These are phyloP conservation scores for Phytopythium sindhum DNA, from an alignment of 352 stramenopile species.

Conservation along the genomic window DNA sequence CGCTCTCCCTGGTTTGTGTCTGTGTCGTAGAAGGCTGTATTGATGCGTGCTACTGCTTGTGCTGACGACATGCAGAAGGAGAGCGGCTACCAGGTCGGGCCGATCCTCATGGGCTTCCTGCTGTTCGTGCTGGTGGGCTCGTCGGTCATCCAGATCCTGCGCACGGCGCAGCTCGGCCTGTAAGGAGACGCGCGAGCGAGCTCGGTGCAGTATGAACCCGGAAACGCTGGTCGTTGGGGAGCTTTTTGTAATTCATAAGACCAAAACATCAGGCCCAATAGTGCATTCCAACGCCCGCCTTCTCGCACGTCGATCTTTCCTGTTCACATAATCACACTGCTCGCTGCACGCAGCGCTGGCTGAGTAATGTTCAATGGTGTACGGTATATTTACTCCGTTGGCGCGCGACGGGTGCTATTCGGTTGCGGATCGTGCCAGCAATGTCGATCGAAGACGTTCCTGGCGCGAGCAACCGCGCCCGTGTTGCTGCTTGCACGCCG, in stretches of 20 bases:
- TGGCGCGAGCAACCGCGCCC: not conserved
- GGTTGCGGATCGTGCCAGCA: not conserved
- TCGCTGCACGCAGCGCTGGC: not conserved
- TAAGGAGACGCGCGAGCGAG: slow-evolving; percentile 26
- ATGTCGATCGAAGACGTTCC: not conserved
- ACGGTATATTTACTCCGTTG: not conserved
- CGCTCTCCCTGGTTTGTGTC: not conserved
- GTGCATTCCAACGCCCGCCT: not conserved
- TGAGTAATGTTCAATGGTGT: not conserved
- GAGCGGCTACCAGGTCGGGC: slow-evolving; percentile 69
- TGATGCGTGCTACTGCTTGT: not conserved
- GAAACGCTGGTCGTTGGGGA: not conserved
- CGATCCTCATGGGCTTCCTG: slow-evolving; percentile 82
- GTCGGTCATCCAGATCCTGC: slow-evolving; percentile 84
- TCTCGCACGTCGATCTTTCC: no score
- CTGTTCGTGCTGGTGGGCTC: slow-evolving; percentile 86
- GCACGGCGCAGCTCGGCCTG: slow-evolving; percentile 67
- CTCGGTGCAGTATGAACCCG: not conserved
- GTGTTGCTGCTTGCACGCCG: not conserved
- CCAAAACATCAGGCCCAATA: not conserved
- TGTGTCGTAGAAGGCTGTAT: not conserved
- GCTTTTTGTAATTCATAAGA: slow-evolving; percentile 9
- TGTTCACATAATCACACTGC: no score
- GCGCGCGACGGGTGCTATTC: no score
- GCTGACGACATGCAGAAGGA: slow-evolving; percentile 34